Evolutionary conservation across 2,329 filamentous ascomycete genomes (phyloP).

Genomic region (Septoria petroselini): DNA sequence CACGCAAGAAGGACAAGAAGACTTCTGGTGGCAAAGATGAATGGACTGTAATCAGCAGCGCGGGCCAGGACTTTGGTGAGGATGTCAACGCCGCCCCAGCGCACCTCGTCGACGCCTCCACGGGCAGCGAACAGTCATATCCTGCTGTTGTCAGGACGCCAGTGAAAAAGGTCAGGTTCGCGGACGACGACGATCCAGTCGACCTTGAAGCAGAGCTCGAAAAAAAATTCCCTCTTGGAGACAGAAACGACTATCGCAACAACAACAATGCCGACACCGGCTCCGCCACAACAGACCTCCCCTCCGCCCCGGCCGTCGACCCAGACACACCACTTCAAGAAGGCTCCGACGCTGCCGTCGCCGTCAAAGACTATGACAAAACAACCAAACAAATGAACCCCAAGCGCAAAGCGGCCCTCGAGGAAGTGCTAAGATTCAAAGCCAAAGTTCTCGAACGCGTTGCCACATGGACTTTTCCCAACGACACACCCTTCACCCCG

Average conservation of each 20-base stretch:
- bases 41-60: background rate
- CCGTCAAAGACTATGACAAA: constrained; percentile 4
- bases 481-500: constrained; percentile 6
- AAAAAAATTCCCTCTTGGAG: background rate
- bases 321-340: background rate
- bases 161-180: background rate
- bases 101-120: no score
- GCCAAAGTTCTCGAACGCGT: constrained; percentile 13
- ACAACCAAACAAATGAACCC: background rate
- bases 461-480: constrained; percentile 2
- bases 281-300: no score
- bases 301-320: no score
- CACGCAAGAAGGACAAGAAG: constrained; percentile 12
- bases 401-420: constrained; percentile 7
- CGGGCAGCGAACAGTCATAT: background rate
- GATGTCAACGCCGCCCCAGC: no score
- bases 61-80: no score
- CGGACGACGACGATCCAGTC: background rate
- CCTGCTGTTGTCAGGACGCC: background rate
- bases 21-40: background rate
- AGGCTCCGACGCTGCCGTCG: background rate
- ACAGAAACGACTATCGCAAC: background rate
- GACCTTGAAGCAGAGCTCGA: background rate
- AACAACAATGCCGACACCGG: no score
- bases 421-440: constrained; percentile 11